Evolutionary conservation across 2,329 filamentous ascomycete species (phyloP).

Genomic region (Arthrobotrys pseudoclavata): DNA sequence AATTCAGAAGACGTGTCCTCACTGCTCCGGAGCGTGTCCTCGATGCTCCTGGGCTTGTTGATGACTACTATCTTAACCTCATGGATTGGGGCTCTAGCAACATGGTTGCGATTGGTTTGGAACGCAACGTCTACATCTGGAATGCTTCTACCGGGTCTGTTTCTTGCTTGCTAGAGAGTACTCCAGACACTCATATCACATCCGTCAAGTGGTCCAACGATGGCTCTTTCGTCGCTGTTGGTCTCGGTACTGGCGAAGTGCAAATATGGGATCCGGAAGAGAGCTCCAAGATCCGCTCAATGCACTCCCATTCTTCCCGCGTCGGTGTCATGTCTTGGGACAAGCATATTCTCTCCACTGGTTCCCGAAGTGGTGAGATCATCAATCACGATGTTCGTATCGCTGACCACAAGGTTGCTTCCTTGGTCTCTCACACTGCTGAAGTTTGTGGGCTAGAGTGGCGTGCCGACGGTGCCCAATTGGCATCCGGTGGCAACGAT

Average conservation of each 20-base stretch:
- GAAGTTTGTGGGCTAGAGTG: constrained; percentile 98
- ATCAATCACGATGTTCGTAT: constrained; percentile 99
- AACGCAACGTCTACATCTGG: constrained; percentile 98
- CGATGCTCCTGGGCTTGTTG: constrained; percentile 93
- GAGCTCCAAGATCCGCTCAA: constrained; percentile 93
- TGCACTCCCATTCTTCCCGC: constrained; percentile 96
- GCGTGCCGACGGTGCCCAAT: constrained; percentile 94
- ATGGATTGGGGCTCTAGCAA: constrained; percentile 98
- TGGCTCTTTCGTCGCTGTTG: constrained; percentile 94
- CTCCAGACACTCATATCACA: constrained; percentile 92
- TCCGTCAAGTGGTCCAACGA: constrained; percentile 99
- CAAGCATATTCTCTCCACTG: constrained; percentile 96
- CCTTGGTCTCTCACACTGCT: constrained; percentile 95
- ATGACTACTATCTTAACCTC: constrained; percentile 99
- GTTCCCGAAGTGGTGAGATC: constrained; percentile 91
- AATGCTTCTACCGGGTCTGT: constrained; percentile 94
- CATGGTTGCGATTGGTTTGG: constrained; percentile 96
- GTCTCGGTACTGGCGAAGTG: constrained; percentile 93
- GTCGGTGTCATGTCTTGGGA: constrained; percentile 99
- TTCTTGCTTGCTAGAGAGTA: constrained; percentile 87
- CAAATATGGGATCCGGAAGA: constrained; percentile 99
- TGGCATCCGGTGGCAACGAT: constrained; percentile 97
- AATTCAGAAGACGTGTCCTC: constrained; percentile 89
- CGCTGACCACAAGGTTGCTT: constrained; percentile 96
- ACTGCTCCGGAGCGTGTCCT: constrained; percentile 96